Percentiles rank a stretch among this genome's conserved stretches.
Evolutionary conservation across 371 early-diverging fungal genomes (phyloP).

Genomic region (Actinomortierella ambigua): DNA sequence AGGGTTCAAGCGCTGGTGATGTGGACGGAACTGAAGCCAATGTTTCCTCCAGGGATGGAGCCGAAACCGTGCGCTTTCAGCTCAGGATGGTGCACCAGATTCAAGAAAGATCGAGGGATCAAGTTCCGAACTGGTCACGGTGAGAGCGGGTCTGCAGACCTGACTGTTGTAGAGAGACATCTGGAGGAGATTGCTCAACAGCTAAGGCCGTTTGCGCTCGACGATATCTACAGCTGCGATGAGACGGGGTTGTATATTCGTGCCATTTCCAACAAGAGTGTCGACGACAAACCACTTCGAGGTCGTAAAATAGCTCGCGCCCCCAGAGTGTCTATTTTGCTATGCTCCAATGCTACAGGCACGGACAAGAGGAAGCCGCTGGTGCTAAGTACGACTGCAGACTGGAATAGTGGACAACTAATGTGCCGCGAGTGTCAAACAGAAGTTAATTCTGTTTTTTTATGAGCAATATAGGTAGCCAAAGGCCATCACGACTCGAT

Average conservation of each 20-base stretch:
- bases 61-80: no score
- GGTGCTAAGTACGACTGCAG: no score
- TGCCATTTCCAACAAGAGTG: background rate
- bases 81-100: background rate
- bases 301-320: background rate
- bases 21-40: no score
- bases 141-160: background rate
- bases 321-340: background rate
- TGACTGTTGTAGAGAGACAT: background rate
- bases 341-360: no score
- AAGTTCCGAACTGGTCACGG: background rate
- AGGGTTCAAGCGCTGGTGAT: no score
- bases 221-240: constrained; percentile 14
- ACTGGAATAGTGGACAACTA: no score
- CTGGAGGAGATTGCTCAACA: background rate
- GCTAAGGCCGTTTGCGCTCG: background rate
- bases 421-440: no score
- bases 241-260: constrained; percentile 6
- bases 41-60: no score
- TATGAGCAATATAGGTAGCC: no score
- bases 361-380: background rate
- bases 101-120: background rate
- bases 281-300: background rate
- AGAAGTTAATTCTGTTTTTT: no score
- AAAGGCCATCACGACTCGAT: no score